phyloP scores from a whole-genome alignment of 257 asterid genomes.

The Salvia miltiorrhiza region DNA sequence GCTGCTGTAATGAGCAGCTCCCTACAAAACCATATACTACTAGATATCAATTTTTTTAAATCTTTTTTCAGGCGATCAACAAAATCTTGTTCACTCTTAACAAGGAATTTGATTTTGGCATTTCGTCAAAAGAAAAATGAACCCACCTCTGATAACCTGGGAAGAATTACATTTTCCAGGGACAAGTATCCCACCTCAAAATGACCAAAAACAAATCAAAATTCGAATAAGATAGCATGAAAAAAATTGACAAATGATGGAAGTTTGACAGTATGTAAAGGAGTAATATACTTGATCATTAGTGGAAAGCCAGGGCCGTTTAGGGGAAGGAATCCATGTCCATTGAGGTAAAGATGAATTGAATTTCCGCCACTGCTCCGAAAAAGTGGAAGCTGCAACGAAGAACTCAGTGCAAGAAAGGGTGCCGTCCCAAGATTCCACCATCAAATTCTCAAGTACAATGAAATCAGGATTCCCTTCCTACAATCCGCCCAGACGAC shows the following conservation, averaged over 20 bases:
- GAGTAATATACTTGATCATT: constrained; percentile 27
- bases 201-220: not conserved
- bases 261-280: not conserved
- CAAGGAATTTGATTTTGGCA: not conserved
- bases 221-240: not conserved
- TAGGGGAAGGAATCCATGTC: constrained; percentile 58
- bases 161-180: constrained; percentile 55
- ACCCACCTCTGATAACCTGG: constrained; percentile 46
- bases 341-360: constrained; percentile 60
- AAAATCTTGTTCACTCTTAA: not conserved
- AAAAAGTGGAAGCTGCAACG: constrained; percentile 53
- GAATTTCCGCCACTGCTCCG: constrained; percentile 59
- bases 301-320: constrained; percentile 39
- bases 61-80: not conserved
- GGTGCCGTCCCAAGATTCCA: constrained; percentile 51
- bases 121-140: not conserved
- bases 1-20: constrained; percentile 25
- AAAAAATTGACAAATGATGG: not conserved
- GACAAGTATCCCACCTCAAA: constrained; percentile 62
- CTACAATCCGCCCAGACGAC: not conserved
- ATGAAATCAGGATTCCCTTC: not conserved
- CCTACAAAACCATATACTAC: constrained; percentile 25
- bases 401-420: constrained; percentile 51
- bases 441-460: too few species aligned
- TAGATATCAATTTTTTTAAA: not conserved